A percentile compares a stretch with the other conserved stretches of the same genome.
phyloP scores from a whole-genome alignment of 225 moss, liverwort and hornwort species.

The Pleurozium schreberi region DNA sequence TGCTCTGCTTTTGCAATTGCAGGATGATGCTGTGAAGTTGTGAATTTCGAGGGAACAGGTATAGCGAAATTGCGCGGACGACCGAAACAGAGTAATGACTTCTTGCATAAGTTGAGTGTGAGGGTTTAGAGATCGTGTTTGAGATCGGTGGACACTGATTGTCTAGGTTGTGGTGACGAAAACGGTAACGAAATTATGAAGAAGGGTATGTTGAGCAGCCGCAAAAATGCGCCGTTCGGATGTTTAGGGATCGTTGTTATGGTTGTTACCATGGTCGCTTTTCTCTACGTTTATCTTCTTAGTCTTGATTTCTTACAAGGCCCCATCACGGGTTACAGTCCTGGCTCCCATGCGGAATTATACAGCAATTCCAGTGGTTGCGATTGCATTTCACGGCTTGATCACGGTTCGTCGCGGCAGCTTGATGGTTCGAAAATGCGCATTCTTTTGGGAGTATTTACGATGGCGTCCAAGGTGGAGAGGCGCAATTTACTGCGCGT shows the following conservation, averaged over 20 bases:
- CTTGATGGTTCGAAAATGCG: background rate
- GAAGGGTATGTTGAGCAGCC: background rate
- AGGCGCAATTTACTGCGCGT: constrained; percentile 54
- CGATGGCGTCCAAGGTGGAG: constrained; percentile 39
- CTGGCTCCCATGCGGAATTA: background rate
- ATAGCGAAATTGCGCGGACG: background rate
- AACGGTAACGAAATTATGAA: background rate
- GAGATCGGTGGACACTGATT: background rate
- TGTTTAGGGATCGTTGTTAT: background rate
- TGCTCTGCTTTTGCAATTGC: background rate
- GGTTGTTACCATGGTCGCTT: background rate
- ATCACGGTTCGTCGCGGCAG: background rate
- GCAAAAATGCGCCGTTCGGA: background rate
- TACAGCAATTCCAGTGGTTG: background rate
- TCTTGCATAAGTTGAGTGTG: background rate
- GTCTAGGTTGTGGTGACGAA: background rate
- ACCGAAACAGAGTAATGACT: background rate
- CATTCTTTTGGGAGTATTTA: constrained; percentile 63
- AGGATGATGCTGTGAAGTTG: background rate
- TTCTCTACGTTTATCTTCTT: background rate
- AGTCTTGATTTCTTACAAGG: background rate
- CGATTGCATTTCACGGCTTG: background rate
- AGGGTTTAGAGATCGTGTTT: background rate
- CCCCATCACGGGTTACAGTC: background rate
- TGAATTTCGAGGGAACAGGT: background rate